Conservation (phyloP, 805 yeast genomes). For the Metschnikowia kunwiensis region DNA sequence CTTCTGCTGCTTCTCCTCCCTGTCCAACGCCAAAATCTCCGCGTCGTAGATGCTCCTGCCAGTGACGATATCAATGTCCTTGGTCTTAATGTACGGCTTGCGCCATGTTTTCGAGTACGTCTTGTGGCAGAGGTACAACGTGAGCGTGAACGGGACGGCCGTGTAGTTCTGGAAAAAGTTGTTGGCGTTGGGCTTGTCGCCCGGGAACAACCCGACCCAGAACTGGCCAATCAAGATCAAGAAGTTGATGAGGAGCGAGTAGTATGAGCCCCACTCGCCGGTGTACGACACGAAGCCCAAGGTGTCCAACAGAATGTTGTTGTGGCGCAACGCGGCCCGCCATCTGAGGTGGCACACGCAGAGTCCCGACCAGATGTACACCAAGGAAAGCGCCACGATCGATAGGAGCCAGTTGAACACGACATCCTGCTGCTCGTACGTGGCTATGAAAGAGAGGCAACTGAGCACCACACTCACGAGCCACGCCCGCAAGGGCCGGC, state of each 20-base stretch:
- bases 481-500: conserved; percentile 28
- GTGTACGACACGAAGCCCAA: conserved; percentile 35
- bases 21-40: conserved; percentile 24
- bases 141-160: conserved; percentile 23
- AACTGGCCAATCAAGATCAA: conserved; percentile 41
- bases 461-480: conserved; percentile 20
- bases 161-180: conserved; percentile 27
- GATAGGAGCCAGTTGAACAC: conserved; percentile 31
- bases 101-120: conserved; percentile 21
- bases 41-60: conserved; percentile 24
- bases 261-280: conserved; percentile 39
- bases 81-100: conserved; percentile 17
- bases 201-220: conserved; percentile 44
- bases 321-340: conserved; percentile 25
- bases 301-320: conserved; percentile 19
- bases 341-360: conserved; percentile 28
- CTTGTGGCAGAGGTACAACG: conserved; percentile 25
- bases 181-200: conserved; percentile 23
- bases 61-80: conserved; percentile 23
- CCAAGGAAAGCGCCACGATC: conserved; percentile 26
- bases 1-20: conserved; percentile 19
- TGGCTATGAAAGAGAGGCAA: conserved; percentile 26
- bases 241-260: conserved; percentile 29
- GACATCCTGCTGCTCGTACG: conserved; percentile 29
- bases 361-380: conserved; percentile 26